Evolutionary conservation across 2,329 filamentous ascomycete species (phyloP).

Genomic region (Cladosporium velox): DNA sequence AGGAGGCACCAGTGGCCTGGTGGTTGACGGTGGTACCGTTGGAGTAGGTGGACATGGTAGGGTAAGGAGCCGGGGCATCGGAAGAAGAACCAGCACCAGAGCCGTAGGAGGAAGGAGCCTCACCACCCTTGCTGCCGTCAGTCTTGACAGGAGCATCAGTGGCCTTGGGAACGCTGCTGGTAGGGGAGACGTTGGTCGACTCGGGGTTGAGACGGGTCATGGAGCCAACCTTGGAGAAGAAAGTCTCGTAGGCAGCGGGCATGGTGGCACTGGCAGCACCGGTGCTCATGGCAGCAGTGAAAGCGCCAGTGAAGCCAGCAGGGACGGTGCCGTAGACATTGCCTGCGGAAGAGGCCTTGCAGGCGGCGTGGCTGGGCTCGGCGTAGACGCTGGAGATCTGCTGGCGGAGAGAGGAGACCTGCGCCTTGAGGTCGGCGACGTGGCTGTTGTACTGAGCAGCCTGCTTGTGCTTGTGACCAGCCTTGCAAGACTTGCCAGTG

Average conservation of each 20-base stretch:
- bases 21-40: conserved; percentile 18
- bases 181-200: background rate
- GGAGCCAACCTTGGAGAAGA: conserved; percentile 13
- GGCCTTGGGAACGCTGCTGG: background rate
- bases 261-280: conserved; percentile 11
- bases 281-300: conserved; percentile 17
- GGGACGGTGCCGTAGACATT: conserved; percentile 8
- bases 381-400: conserved; percentile 16
- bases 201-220: conserved; percentile 12
- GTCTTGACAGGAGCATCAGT: conserved; percentile 1
- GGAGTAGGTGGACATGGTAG: conserved; percentile 14
- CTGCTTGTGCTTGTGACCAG: background rate
- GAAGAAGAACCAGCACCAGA: conserved; percentile 7
- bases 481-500: conserved; percentile 9
- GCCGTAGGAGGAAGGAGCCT: background rate
- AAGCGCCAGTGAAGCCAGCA: conserved; percentile 10
- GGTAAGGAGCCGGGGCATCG: conserved; percentile 14
- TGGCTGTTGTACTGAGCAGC: background rate
- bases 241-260: conserved; percentile 12
- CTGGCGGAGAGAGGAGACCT: conserved; percentile 18
- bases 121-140: background rate
- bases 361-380: conserved; percentile 13
- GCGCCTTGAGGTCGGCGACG: conserved; percentile 12
- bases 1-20: conserved; percentile 10
- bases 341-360: background rate